These are phyloP conservation scores for Populus nigra DNA, from an alignment of 345 rosid genomes.

Conservation along the genomic window DNA sequence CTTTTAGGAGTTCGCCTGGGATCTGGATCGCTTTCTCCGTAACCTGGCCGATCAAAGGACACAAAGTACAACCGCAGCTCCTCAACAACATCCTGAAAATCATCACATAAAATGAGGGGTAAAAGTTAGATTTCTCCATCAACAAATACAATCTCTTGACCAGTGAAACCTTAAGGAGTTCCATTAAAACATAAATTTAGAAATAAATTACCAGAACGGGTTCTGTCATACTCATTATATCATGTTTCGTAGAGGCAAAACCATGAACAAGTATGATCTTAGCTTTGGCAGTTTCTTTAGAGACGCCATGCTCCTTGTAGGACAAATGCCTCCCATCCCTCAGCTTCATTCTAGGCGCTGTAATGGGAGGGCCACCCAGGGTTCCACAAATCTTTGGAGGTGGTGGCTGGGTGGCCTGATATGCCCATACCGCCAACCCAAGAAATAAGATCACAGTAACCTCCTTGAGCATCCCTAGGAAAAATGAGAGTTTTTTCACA, in stretches of 20 bases:
- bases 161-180: neutral
- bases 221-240: neutral
- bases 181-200: neutral
- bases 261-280: constrained; percentile 26
- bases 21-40: constrained; percentile 32
- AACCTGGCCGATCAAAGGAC: constrained; percentile 31
- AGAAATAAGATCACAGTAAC: constrained; percentile 10
- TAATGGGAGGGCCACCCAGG: constrained; percentile 19
- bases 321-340: constrained; percentile 30
- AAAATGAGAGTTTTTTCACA: neutral
- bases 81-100: constrained; percentile 16
- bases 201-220: neutral
- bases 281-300: constrained; percentile 18
- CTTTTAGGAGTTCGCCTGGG: constrained; percentile 20
- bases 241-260: neutral
- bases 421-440: constrained; percentile 22
- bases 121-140: neutral
- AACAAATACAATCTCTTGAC: neutral
- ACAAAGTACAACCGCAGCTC: constrained; percentile 16
- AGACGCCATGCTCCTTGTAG: constrained; percentile 20
- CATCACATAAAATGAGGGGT: neutral
- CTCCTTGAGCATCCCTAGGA: constrained; percentile 10
- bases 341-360: constrained; percentile 28
- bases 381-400: constrained; percentile 19
- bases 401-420: constrained; percentile 14